Evolutionary conservation across 352 stramenopile species (phyloP), one percentile per base, ranked within the genome.

Genomic region (Phytophthora niederhauseri): DNA sequence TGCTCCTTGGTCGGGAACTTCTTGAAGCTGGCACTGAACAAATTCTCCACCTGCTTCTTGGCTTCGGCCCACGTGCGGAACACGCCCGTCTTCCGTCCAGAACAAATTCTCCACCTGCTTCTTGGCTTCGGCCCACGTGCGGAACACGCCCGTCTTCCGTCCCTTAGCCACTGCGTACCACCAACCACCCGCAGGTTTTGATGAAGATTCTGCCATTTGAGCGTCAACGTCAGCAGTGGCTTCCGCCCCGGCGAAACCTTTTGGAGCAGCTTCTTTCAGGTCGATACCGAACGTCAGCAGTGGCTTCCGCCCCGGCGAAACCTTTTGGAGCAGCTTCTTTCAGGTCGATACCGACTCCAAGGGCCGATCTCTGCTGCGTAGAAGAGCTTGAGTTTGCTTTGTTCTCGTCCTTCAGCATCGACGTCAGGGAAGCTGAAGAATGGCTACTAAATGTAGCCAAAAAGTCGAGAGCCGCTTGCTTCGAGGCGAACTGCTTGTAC

Each of bases 101-200:
- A 78, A 75, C 17, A 89, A 52, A 4, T 82, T 81, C 5, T 89
- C 75, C 6, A 92, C 76, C 20, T 87, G 84, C 19, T 70, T 24
- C 43, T 89, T 87, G 14, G 71, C 76, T 15, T 92, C 84, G 0
- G 67, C 62, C 82, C 82, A 92, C 8, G 76, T 75, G 1, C 74
- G 68, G 61, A 85, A 92, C 20, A 92, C 81, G 6, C 80, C 84
- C 6, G 78, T 80, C 41, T 82, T 67, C 0, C 70, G 64, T 3
- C 82, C 84, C 54, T 80, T 86, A 0, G 81, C 82, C 4, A 92
- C 80, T 7, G 77, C 84, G 52, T 91, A 92, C 70, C 73, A 88
- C 41, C 17, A 68, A 26, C 65, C 57, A 26, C 65, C 57, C 17
- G 24, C 51, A 31, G 17, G 17, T 4, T 43, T 43, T 7, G 54